Evolutionary conservation across 768 basidiomycete species (phyloP).

Genomic region (Lactarius sp.): DNA sequence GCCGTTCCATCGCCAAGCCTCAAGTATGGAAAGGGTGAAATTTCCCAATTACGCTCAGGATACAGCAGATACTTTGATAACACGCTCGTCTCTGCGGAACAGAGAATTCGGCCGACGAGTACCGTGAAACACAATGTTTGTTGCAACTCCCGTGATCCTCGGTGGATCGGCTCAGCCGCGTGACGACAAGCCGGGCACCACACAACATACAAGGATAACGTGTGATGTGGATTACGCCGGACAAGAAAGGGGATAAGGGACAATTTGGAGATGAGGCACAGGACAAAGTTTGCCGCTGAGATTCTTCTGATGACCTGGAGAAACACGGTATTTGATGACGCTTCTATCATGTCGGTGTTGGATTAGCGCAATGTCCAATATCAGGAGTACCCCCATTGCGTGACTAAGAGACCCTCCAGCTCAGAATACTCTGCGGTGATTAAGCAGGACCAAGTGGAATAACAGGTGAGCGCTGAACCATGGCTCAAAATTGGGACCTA

Average conservation of each 20-base stretch:
- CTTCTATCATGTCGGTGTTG: not conserved
- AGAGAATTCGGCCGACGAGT: not conserved
- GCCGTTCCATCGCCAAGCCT: not conserved
- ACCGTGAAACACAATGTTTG: not conserved
- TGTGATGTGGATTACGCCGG: not conserved
- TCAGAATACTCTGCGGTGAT: not conserved
- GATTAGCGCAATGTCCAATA: not conserved
- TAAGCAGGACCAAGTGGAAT: slow-evolving; percentile 21
- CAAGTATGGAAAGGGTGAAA: not conserved
- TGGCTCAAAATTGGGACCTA: not conserved
- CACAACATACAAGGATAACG: not conserved
- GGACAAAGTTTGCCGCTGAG: not conserved
- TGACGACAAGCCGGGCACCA: not conserved
- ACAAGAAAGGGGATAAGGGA: not conserved
- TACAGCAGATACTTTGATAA: not conserved
- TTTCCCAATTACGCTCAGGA: not conserved
- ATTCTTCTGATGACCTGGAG: not conserved
- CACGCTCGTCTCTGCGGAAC: not conserved
- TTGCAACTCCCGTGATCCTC: not conserved
- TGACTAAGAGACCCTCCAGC: not conserved
- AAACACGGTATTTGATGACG: not conserved
- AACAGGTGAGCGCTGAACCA: not conserved
- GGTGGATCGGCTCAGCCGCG: not conserved
- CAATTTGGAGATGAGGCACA: not conserved
- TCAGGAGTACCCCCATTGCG: not conserved